Evolutionary conservation across 352 stramenopile genomes (phyloP), one percentile per base, ranked within the genome.

Genomic region (Aphanomyces invadans): DNA sequence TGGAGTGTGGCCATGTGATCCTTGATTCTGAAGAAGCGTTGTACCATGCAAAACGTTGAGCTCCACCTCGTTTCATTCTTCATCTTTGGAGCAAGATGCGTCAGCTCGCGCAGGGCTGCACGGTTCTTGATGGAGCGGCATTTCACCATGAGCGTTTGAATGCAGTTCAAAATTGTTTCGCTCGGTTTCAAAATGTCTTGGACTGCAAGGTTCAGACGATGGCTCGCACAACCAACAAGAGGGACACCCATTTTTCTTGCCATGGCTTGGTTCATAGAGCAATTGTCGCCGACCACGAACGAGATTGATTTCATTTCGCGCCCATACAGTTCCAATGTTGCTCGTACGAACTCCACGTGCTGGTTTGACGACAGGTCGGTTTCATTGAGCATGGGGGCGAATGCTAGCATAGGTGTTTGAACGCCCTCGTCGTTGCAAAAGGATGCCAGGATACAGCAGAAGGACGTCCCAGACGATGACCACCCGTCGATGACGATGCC

Each of bases 241-340:
- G 46, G 46, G n/a, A 1, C 46, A 10, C n/a, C n/a, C 10, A 54
- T 11, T 2, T 19, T 3, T 3, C 39, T 59, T 26, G 65, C 65
- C n/a, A 70, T 65, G 2, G 17, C 23, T 26, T 70, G 65, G 38
- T 70, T 70, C 12, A 48, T 60, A 7, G 54, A 54, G n/a, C 65
- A 70, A 36, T 70, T 70, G 42, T 70, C 63, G 46, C 46, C 46
- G 21, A 29, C 15, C 10, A 54, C 26, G 26, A 25, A 54, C n/a
- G 26, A 15, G 21, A 48, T 48, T 31, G n/a, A 31, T 25, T 23
- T 15, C 26, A 54, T 25, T 12, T n/a, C 11, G 10, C 26, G n/a
- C n/a, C 26, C 21, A n/a, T 31, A 54, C 10, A 54, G n/a, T 31
- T 54, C 46, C 46, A 54, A 54, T 25, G 46, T 54, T 10, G n/a